Evolutionary conservation across 139 green algal species (phyloP).

Genomic region (Chloropicon primus): DNA sequence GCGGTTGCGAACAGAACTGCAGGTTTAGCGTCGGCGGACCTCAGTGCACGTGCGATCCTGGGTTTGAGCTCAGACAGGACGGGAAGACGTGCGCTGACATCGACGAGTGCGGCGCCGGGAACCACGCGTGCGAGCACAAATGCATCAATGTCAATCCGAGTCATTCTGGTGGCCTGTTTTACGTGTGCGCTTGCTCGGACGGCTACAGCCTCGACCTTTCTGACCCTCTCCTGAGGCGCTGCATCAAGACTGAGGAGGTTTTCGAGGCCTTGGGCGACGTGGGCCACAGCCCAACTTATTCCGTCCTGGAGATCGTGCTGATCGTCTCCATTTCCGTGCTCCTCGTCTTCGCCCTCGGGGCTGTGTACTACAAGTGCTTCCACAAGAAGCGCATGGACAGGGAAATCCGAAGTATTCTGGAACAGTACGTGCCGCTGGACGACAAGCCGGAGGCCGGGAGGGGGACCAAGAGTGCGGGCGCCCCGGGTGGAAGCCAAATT

Average conservation of each 20-base stretch:
- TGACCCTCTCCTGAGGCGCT: not conserved
- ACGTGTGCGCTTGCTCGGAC: not conserved
- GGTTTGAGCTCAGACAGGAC: not conserved
- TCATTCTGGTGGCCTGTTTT: not conserved
- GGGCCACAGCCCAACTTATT: not conserved
- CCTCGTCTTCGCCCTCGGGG: not conserved
- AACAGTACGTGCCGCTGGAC: conserved; percentile 64
- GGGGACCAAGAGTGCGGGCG: not conserved
- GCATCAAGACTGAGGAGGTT: not conserved
- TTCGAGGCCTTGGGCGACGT: not conserved
- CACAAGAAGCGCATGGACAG: conserved; percentile 23
- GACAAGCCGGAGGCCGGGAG: not conserved
- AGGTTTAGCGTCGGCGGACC: not conserved
- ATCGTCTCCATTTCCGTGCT: not conserved
- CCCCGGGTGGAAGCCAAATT: too few species aligned
- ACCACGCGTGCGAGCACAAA: not conserved
- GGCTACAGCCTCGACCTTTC: not conserved
- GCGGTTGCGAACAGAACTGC: not conserved
- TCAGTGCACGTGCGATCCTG: not conserved
- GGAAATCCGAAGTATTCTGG: conserved; percentile 63
- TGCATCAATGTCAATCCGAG: not conserved
- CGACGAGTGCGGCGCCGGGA: not conserved
- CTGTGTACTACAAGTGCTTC: conserved; percentile 6
- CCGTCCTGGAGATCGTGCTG: not conserved
- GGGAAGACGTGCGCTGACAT: conserved; percentile 1